Evolutionary conservation across 306 rosid species (phyloP), one percentile per base, ranked within the genome.

Genomic region (Inga laurina): DNA sequence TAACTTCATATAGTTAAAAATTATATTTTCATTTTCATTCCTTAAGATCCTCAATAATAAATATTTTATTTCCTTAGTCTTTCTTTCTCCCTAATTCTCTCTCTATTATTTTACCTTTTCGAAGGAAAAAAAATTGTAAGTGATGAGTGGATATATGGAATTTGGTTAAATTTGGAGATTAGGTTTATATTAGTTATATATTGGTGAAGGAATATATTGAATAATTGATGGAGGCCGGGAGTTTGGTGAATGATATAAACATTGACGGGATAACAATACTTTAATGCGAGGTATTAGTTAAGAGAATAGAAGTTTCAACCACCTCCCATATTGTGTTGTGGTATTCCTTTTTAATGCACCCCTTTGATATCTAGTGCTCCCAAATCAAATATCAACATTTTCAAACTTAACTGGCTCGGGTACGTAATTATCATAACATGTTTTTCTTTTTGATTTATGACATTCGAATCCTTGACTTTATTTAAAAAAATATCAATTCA

Each of bases 231-330:
- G 49, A 34, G 3, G n/a, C n/a, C n/a, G n/a, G 72, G 74, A 75
- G 81, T 61, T 85, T 79, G 68, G 52, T 76, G 48, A 79, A 43
- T 51, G 41, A 34, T 64, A 67, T 48, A 56, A 73, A 49, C 71
- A 82, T 82, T 87, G 88, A 82, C 85, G 77, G 21, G 5, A 24
- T 81, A 67, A 27, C 75, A 73, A 62, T 87, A 84, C 34, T 84
- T 78, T 75, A 85, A 61, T 79, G 30, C 30, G 39, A 62, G 51
- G 83, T 30, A 72, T 87, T 82, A 75, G 84, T 82, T 87, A 70
- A 64, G 21, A 75, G 86, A 87, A 84, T 84, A 81, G 86, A 84
- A 78, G 68, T 78, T 32, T 73, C 70, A 82, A 84, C 90, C 76
- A 74, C 82, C 66, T 37, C 34, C 18, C 27, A 64, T 37, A 41